Conservation (phyloP, 805 yeast species). For the Myxozyma lipomycoides region DNA sequence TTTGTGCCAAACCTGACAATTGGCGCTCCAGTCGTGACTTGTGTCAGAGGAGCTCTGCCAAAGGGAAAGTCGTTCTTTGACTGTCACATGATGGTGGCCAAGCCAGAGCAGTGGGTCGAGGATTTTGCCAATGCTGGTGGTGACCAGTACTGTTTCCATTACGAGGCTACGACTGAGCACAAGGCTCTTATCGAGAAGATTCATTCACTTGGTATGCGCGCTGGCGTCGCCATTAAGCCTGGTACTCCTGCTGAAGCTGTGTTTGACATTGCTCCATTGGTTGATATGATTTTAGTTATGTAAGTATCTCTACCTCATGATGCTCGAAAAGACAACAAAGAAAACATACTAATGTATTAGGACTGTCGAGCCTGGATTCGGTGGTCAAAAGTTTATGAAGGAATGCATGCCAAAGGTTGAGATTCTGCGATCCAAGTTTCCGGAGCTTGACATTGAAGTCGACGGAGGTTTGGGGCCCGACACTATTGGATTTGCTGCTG, state of each 20-base stretch:
- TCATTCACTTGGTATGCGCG: conserved; percentile 78
- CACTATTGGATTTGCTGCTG: conserved; percentile 83
- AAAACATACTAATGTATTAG: conserved; percentile 2
- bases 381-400: conserved; percentile 94
- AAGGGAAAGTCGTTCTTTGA: conserved; percentile 68
- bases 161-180: conserved; percentile 76
- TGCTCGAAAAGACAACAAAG: background rate
- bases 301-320: conserved; percentile 4
- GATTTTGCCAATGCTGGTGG: conserved; percentile 93
- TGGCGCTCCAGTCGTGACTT: conserved; percentile 84
- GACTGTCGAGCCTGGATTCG: conserved; percentile 98
- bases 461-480: conserved; percentile 93
- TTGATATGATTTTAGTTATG: conserved; percentile 96
- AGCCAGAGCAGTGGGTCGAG: conserved; percentile 90
- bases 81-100: conserved; percentile 96
- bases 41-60: conserved; percentile 75
- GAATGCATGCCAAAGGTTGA: conserved; percentile 93
- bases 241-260: conserved; percentile 83
- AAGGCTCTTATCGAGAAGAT: conserved; percentile 68
- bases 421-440: conserved; percentile 65
- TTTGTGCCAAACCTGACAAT: conserved; percentile 94
- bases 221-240: conserved; percentile 93
- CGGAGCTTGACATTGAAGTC: conserved; percentile 83
- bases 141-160: conserved; percentile 93
- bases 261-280: conserved; percentile 63